phyloP scores from a whole-genome alignment of 2,329 filamentous ascomycete genomes.

The Stachybotrys echinatus region DNA sequence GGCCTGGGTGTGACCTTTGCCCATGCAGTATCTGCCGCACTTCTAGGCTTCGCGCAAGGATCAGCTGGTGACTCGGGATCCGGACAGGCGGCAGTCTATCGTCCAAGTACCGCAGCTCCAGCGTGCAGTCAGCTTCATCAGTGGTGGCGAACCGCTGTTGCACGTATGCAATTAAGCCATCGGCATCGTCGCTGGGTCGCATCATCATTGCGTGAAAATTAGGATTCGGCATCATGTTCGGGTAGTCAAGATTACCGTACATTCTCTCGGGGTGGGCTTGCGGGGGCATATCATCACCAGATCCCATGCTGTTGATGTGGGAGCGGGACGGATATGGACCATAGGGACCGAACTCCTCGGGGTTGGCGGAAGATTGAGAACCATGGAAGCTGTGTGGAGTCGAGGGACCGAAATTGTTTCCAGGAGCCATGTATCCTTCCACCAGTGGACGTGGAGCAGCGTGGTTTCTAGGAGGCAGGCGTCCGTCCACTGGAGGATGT shows the following conservation, averaged over 20 bases:
- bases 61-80: slow-evolving; percentile 49
- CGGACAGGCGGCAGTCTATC: slow-evolving; percentile 30
- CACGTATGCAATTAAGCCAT: slow-evolving; percentile 33
- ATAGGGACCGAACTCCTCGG: slow-evolving; percentile 37
- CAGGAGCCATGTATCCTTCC: slow-evolving; percentile 13
- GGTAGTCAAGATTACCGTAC: slow-evolving; percentile 22
- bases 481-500: neutral
- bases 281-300: slow-evolving; percentile 21
- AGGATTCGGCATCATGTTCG: slow-evolving; percentile 25
- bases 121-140: slow-evolving; percentile 35
- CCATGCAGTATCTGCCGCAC: neutral
- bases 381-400: slow-evolving; percentile 59
- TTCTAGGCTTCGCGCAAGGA: slow-evolving; percentile 45
- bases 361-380: slow-evolving; percentile 50
- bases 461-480: neutral
- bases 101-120: slow-evolving; percentile 40
- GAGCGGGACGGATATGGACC: slow-evolving; percentile 33
- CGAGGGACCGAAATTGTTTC: slow-evolving; percentile 43
- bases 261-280: slow-evolving; percentile 22
- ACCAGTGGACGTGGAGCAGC: neutral
- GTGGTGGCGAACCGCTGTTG: slow-evolving; percentile 26
- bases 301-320: slow-evolving; percentile 28
- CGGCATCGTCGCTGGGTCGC: slow-evolving; percentile 21
- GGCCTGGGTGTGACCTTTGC: slow-evolving; percentile 21
- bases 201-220: slow-evolving; percentile 20